Evolutionary conservation across 768 basidiomycete species (phyloP), one percentile per base, ranked within the genome.

Genomic region (Coprinellus micaceus): DNA sequence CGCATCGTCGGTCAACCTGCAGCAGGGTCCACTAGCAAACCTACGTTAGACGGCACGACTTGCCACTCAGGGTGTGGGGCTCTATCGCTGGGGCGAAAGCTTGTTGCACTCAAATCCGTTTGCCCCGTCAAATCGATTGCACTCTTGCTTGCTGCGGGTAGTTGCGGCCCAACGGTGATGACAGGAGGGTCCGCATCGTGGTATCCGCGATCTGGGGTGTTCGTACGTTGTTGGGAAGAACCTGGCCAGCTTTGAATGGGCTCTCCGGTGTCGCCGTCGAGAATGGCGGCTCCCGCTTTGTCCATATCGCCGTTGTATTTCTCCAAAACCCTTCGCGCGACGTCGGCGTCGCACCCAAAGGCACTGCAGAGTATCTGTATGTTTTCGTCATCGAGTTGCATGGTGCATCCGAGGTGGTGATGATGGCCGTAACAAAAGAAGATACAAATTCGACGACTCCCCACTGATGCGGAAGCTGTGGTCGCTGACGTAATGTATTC

Each of bases 11-110:
- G 49, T 51, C 49, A 51, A 37, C 15, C 26, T 30, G 19, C 30
- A 58, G 49, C 29, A 59, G 52, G 47, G 52, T 33, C 19, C 37
- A 58, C 52, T 37, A 28, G 44, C 36, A 50, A 41, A 63, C 66
- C 67, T 72, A 88, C 88, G 65, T 86, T 83, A 5, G 86, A 82
- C 19, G 82, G 81, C 7, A 88, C 86, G 65, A 89, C 67, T 48
- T 85, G 84, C 88, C 87, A 89, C 53, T 77, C 78, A 1, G 85
- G 80, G 65, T 88, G 77, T 1, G 87, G 77, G 3, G 84, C 77
- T 40, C 87, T 76, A 37, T 83, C 72, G 58, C 79, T 84, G 15
- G 85, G 84, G 0, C 82, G 77, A 67, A 88, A 84, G 40, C 74
- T 71, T 1, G 77, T 68, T 6, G 65, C 69, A 25, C 48, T 73